Conservation (phyloP, 208 protist genomes). For the Sergeia podlipaevii region DNA sequence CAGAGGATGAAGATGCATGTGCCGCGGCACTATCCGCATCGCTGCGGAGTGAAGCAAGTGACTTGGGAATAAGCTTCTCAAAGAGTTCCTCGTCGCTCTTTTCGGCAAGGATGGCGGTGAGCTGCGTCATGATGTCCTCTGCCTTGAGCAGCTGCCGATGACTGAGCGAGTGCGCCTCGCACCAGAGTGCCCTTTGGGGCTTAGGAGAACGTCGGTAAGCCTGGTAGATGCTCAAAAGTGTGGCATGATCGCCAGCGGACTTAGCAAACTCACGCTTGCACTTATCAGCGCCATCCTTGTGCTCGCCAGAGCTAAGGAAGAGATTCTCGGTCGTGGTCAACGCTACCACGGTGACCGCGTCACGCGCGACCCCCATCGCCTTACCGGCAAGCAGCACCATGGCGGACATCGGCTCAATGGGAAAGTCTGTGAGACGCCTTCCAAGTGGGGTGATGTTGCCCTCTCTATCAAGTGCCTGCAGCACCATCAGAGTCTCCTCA, state of each 20-base stretch:
- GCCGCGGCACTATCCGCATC: not conserved
- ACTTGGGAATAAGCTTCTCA: constrained; percentile 29
- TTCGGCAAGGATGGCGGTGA: constrained; percentile 53
- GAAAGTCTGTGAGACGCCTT: constrained; percentile 96
- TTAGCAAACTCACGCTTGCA: constrained; percentile 69
- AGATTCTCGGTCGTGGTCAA: constrained; percentile 90
- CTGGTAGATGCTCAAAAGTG: constrained; percentile 77
- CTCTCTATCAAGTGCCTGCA: constrained; percentile 92
- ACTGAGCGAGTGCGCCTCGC: constrained; percentile 76
- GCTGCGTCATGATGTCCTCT: constrained; percentile 81
- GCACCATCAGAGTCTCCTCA: constrained; percentile 91
- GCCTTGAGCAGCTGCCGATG: constrained; percentile 83
- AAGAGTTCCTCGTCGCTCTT: constrained; percentile 50
- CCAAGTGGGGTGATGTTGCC: constrained; percentile 89
- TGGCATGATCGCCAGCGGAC: constrained; percentile 86
- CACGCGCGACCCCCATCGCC: constrained; percentile 92
- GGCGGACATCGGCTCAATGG: constrained; percentile 96
- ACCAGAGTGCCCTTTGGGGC: constrained; percentile 72
- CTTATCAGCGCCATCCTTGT: constrained; percentile 69
- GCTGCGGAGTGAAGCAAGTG: constrained; percentile 12
- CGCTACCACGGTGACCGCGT: constrained; percentile 94
- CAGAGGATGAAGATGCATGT: not conserved
- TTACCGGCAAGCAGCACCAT: constrained; percentile 96
- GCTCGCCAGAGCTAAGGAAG: constrained; percentile 70
- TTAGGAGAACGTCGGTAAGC: constrained; percentile 59